Evolutionary conservation across 2,329 filamentous ascomycete species (phyloP).

Genomic region (Fusarium odoratissimum): DNA sequence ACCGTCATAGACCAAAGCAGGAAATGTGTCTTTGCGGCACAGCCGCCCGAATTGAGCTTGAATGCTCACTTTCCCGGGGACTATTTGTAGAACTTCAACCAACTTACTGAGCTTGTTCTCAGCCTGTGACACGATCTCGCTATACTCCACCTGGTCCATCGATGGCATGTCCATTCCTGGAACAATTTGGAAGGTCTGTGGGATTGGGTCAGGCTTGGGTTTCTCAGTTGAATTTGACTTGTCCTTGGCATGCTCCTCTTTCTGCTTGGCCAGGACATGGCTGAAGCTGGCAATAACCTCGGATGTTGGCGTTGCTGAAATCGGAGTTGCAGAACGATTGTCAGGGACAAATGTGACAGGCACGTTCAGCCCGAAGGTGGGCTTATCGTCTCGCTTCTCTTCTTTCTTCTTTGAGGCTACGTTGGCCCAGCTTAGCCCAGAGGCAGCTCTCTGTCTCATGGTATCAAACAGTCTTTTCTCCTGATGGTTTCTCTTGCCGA

Average conservation of each 20-base stretch:
- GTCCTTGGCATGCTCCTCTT: background rate
- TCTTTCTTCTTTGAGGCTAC: slow-evolving; percentile 13
- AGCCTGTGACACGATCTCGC: slow-evolving; percentile 17
- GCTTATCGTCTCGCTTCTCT: background rate
- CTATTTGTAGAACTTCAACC: slow-evolving; percentile 34
- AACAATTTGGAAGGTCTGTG: background rate
- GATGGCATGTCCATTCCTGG: slow-evolving; percentile 20
- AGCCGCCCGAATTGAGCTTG: slow-evolving; percentile 47
- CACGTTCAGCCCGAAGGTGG: slow-evolving; percentile 21
- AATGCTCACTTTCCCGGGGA: slow-evolving; percentile 42
- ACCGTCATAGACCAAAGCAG: slow-evolving; percentile 34
- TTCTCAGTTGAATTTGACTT: background rate
- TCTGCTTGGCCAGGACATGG: background rate
- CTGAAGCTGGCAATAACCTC: background rate
- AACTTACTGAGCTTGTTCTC: slow-evolving; percentile 24
- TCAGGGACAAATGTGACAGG: background rate
- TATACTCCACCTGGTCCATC: background rate
- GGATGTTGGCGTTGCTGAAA: background rate
- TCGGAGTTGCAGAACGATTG: background rate
- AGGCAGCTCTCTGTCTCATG: slow-evolving; percentile 39
- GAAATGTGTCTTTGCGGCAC: slow-evolving; percentile 40
- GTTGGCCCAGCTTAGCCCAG: slow-evolving; percentile 12
- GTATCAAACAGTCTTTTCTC: slow-evolving; percentile 29
- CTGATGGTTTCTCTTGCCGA: slow-evolving; percentile 15
- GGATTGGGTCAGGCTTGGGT: too few relatives aligned